Evolutionary conservation across 2,329 filamentous ascomycete species (phyloP).

Genomic region (Aspergillus sp.): DNA sequence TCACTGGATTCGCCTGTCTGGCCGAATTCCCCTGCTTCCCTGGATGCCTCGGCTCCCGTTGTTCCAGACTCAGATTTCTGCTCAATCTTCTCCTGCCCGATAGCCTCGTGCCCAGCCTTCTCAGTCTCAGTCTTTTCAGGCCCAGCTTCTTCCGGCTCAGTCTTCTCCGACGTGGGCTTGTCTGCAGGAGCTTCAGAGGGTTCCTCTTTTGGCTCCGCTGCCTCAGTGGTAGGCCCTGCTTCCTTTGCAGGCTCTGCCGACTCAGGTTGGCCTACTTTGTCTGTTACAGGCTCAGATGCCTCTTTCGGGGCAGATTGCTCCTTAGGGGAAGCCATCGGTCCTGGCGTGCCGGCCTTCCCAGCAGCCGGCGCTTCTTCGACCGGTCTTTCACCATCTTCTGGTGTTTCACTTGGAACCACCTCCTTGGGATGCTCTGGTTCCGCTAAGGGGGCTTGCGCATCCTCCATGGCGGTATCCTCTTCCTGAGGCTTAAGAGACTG

Average conservation of each 20-base stretch:
- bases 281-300: slow-evolving; percentile 3
- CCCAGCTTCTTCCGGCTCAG: slow-evolving; percentile 15
- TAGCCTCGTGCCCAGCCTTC: too few relatives aligned
- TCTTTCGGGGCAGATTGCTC: slow-evolving; percentile 16
- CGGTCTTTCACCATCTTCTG: slow-evolving; percentile 20
- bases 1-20: not conserved
- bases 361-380: slow-evolving; percentile 10
- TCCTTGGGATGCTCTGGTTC: slow-evolving; percentile 11
- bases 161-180: slow-evolving; percentile 6
- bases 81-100: too few relatives aligned
- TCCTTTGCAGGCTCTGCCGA: slow-evolving; percentile 9
- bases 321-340: slow-evolving; percentile 12
- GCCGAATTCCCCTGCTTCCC: not conserved
- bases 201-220: slow-evolving; percentile 6
- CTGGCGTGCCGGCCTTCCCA: slow-evolving; percentile 10
- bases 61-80: not conserved
- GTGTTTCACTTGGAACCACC: slow-evolving; percentile 9
- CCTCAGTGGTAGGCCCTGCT: slow-evolving; percentile 10
- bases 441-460: slow-evolving; percentile 18
- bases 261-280: slow-evolving; percentile 2
- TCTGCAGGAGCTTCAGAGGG: slow-evolving; percentile 5
- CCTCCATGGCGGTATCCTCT: slow-evolving; percentile 34
- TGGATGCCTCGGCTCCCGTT: not conserved
- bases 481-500: slow-evolving; percentile 24
- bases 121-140: slow-evolving; percentile 21